Base-by-base conservation (phyloP, 768 basidiomycete genomes). In the Goffeauzyma gilvescens region DNA sequence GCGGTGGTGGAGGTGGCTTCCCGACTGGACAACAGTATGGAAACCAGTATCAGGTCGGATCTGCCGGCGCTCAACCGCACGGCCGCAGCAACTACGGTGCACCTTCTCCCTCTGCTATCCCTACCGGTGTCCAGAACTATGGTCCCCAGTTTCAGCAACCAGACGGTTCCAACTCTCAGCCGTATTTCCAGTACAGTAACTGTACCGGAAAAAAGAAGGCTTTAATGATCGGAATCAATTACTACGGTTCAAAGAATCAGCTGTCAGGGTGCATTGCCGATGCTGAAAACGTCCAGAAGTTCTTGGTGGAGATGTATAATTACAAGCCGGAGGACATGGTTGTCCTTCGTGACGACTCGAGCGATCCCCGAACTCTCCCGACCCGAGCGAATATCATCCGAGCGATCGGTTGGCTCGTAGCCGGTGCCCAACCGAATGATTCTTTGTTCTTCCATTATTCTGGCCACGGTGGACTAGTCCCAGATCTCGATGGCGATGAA, bases 391-490 rank as follows among this genome's bases (percentile, higher is more conserved):
- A 95, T 59, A 89, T 98, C 75, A 55, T 84, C 15, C 64, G 70
- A 33, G 86, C 80, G 4, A 89, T 90, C 83, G 70, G 75, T 46
- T 95, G 87, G 89, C 75, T 98, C n/a, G 82, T 87, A 14, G 65
- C 63, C 13, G 78, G 71, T 48, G 86, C 89, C 10, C 66, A 67
- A 14, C 75, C 82, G 1, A 78, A 66, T 38, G 63, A 63, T 42
- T 48, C 55, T 0, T 38, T 63, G 27, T 62, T 65, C 53, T 62
- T 62, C 56, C 61, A 62, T 39, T 62, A 62, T 52, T 90, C 86
- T 5, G 89, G 89, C 12, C 90, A 96, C 50, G 90, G 90, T 27
- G 87, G 85, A 12, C 87, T 87, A 64, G 79, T 79, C 0, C 71
- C 79, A 48, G 90, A 93, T 62, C 25, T 65, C 2, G 53, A 59